Conservation (phyloP, 75 land plant species). For the Isoetes taiwanensis region DNA sequence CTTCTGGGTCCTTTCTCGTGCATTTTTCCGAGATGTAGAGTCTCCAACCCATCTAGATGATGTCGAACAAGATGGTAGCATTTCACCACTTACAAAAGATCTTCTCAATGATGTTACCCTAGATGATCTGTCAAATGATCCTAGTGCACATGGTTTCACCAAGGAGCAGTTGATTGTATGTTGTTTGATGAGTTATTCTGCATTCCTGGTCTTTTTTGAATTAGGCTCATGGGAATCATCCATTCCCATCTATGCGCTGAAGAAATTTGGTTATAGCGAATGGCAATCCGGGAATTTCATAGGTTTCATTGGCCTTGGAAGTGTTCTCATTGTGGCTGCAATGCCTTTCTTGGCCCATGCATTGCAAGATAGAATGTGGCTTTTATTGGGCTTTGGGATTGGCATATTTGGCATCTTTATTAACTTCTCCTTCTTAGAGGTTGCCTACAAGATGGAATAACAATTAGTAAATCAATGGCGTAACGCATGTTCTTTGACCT, state of each 20-base stretch:
- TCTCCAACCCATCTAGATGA: no score
- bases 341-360: not conserved
- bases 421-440: not conserved
- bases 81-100: no score
- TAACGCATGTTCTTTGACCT: not conserved
- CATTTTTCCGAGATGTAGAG: no score
- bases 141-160: no score
- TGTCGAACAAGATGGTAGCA: no score
- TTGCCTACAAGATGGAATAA: no score
- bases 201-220: not conserved
- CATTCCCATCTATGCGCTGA: not conserved
- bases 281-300: not conserved
- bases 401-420: not conserved
- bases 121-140: no score
- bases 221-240: not conserved
- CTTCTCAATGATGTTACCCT: no score
- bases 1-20: not conserved
- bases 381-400: not conserved
- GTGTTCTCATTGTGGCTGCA: not conserved
- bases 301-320: not conserved
- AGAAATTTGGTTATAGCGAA: not conserved
- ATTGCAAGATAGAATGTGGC: slow-evolving; percentile 1
- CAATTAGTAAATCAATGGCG: not conserved
- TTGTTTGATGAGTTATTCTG: slow-evolving; percentile 5
- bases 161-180: no score